Conservation (phyloP, 768 basidiomycete species). For the Tephrocybe sp. region DNA sequence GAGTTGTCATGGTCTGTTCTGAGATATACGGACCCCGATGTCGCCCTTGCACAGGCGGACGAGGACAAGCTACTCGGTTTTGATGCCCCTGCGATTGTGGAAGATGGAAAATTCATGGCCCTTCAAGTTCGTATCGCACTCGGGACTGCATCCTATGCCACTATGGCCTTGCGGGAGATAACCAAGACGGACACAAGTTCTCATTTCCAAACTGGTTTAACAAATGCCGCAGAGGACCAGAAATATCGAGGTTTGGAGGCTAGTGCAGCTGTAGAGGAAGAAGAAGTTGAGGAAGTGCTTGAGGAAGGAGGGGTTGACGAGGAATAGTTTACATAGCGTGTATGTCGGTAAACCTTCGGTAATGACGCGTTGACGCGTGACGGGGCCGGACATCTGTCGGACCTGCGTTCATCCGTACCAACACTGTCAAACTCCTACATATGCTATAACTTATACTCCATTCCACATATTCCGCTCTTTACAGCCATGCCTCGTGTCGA, state of each 20-base stretch:
- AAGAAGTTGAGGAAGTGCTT: conserved; percentile 21
- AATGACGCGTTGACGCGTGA: too few relatives aligned
- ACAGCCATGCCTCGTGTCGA: conserved; percentile 65
- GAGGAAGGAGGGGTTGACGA: conserved; percentile 15
- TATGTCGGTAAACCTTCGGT: too few relatives aligned
- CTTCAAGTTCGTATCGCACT: conserved; percentile 84
- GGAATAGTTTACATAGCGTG: background rate
- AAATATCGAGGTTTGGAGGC: conserved; percentile 60
- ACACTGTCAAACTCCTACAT: too few relatives aligned
- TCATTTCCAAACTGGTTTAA: conserved; percentile 82
- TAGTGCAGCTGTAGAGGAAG: conserved; percentile 28
- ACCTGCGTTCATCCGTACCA: too few relatives aligned
- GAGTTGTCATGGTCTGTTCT: conserved; percentile 80
- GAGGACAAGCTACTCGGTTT: conserved; percentile 89
- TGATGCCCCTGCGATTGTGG: conserved; percentile 61
- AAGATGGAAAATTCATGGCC: conserved; percentile 83
- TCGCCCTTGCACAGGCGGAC: conserved; percentile 90
- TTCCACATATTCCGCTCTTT: background rate
- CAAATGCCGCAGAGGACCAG: conserved; percentile 78
- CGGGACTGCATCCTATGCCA: conserved; percentile 92
- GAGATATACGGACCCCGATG: conserved; percentile 90
- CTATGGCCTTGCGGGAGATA: conserved; percentile 95
- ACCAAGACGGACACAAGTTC: conserved; percentile 96
- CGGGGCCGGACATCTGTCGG: too few relatives aligned
- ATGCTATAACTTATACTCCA: conserved; percentile 8